Conservation (phyloP, 2,329 filamentous ascomycete species). For the Ceratocystis cacaofunesta region DNA sequence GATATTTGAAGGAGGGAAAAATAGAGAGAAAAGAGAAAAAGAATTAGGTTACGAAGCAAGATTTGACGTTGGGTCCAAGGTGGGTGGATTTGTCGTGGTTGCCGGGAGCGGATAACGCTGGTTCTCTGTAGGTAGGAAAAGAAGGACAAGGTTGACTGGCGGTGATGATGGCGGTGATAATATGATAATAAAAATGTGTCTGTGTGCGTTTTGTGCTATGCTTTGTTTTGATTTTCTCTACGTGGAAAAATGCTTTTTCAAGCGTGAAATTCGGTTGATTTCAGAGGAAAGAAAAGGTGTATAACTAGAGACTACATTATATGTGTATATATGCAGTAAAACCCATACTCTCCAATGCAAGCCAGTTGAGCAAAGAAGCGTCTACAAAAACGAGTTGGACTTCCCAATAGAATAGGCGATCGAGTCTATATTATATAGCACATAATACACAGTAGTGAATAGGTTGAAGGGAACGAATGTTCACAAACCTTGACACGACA, state of each 20-base stretch:
- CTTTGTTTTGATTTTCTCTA: background rate
- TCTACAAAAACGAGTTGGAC: no score
- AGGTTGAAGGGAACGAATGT: background rate
- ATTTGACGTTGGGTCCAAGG: conserved; percentile 14
- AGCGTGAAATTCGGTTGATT: background rate
- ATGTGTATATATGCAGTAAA: no score
- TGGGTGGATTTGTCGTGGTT: conserved; percentile 16
- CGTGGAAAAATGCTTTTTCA: background rate
- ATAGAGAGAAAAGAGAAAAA: background rate
- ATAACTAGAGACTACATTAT: background rate
- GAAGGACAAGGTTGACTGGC: background rate
- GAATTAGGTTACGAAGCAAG: conserved; percentile 11
- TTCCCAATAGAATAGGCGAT: no score
- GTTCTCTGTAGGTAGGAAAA: conserved; percentile 2
- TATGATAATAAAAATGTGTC: background rate
- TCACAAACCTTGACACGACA: background rate
- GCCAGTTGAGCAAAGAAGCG: no score
- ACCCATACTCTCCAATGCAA: no score
- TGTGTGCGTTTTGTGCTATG: background rate
- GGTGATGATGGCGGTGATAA: conserved; percentile 5
- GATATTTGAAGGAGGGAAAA: background rate
- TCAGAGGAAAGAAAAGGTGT: background rate
- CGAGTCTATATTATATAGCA: no score
- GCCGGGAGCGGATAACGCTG: conserved; percentile 14
- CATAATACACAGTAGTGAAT: no score